These are phyloP conservation scores for Sporisorium graminicola DNA, from an alignment of 1,284 basidiomycete genomes.

Conservation along the genomic window DNA sequence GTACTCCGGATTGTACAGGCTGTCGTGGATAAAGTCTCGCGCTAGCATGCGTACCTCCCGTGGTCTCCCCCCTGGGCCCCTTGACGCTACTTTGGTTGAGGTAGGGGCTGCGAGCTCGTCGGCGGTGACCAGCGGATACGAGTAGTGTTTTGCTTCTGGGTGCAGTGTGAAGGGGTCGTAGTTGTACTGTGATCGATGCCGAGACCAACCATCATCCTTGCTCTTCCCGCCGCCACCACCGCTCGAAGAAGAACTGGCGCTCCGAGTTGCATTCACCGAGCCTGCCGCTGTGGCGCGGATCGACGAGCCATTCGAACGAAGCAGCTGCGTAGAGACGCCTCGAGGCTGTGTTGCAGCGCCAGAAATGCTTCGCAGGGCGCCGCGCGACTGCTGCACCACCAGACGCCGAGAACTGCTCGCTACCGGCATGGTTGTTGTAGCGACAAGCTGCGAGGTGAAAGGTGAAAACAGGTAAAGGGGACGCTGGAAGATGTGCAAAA, in stretches of 20 bases:
- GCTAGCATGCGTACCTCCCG: conserved; percentile 90
- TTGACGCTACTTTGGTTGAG: neutral
- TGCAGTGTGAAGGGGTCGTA: conserved; percentile 63
- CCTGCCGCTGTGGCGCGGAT: neutral
- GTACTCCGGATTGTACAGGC: conserved; percentile 95
- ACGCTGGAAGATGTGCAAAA: neutral
- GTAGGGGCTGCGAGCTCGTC: conserved; percentile 30
- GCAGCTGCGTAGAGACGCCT: neutral
- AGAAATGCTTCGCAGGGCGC: neutral
- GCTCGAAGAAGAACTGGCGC: no score
- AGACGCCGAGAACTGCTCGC: conserved; percentile 8
- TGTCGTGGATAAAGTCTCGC: conserved; percentile 96
- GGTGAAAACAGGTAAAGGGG: neutral
- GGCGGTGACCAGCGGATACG: conserved; percentile 59
- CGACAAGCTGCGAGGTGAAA: neutral
- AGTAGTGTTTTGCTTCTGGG: conserved; percentile 57
- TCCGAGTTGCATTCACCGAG: no score
- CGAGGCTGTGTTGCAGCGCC: neutral
- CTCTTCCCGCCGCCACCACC: neutral
- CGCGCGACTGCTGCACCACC: conserved; percentile 4
- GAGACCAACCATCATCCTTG: conserved; percentile 25
- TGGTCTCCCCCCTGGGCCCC: conserved; percentile 71
- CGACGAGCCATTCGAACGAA: neutral
- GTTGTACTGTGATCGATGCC: conserved; percentile 68
- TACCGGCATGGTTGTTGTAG: neutral